Evolutionary conservation across 768 basidiomycete genomes (phyloP), one percentile per base, ranked within the genome.

Genomic region (Lactifluus piperatus): DNA sequence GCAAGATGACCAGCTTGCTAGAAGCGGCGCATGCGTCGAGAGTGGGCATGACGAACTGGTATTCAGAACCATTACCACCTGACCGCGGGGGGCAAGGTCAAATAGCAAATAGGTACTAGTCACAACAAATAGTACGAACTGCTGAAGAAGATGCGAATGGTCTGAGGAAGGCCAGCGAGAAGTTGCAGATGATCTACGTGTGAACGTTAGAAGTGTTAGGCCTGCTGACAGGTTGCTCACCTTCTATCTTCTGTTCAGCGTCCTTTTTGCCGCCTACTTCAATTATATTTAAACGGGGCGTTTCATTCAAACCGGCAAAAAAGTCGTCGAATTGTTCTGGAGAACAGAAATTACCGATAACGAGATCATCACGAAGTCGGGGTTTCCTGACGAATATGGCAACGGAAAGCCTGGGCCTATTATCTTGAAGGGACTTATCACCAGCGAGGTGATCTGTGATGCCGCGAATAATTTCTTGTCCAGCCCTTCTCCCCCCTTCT

Each of bases 1-100:
- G 78, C 22, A 91, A 70, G 29, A 85, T 68, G 45, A 85, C 80
- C 30, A 92, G 68, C 71, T 90, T 91, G 45, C 81, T 79, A 30
- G 82, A 71, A 13, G 88, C 73, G 51, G 83, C 79, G 53, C 86
- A 84, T 56, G 75, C 77, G 36, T 84, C 79, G 51, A 91, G 71
- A 16, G 75, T 66, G 52, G 74, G 74, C 56, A 88, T 78, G 5
- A 79, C 80, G n/a, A 81, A 73, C 54, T 75, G 68, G 67, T 86
- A 88, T 36, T 64, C 63, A 24, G 76, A 73, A 53, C 75, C 77
- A 56, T 79, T 76, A 60, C 81, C 80, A 46, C 85, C 85, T 88
- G 46, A n/a, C 60, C 37, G 46, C 32, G 44, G n/a, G n/a, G n/a
- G n/a, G 67, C 49, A 66, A 24, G 34, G 11, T 22, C 24, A n/a